Conservation (phyloP, 1,139 yeast genomes). For the Tardiomyces depauwii region DNA sequence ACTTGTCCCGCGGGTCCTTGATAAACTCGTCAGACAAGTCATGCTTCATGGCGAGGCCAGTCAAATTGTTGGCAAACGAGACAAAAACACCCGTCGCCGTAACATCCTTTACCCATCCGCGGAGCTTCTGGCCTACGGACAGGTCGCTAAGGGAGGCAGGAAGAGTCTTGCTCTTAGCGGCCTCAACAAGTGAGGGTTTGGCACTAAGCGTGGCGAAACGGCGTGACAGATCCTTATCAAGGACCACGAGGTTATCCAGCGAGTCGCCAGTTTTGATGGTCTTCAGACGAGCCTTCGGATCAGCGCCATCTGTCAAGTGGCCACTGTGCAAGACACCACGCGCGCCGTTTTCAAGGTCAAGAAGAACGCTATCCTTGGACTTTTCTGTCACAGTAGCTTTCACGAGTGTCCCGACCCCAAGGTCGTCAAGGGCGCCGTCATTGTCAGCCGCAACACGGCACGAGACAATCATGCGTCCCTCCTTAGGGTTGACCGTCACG, state of each 20-base stretch:
- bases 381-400: conserved; percentile 62
- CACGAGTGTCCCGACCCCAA: conserved; percentile 53
- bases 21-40: conserved; percentile 49
- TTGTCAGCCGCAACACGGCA: conserved; percentile 53
- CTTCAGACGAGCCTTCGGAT: conserved; percentile 68
- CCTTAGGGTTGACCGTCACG: conserved; percentile 42
- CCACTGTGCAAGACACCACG: conserved; percentile 67
- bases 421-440: conserved; percentile 26
- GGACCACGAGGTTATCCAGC: conserved; percentile 48
- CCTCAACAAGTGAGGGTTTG: conserved; percentile 57
- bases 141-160: conserved; percentile 56
- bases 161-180: conserved; percentile 42
- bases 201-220: conserved; percentile 51
- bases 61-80: conserved; percentile 66
- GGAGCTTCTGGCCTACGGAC: conserved; percentile 35
- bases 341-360: conserved; percentile 47
- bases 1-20: conserved; percentile 42
- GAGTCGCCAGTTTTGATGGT: conserved; percentile 71
- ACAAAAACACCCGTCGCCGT: conserved; percentile 74
- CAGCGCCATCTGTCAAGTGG: conserved; percentile 71
- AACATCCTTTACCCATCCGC: conserved; percentile 71
- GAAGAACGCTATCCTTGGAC: conserved; percentile 50
- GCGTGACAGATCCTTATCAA: conserved; percentile 55
- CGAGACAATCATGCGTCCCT: conserved; percentile 54
- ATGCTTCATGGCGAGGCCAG: conserved; percentile 75